Evolutionary conservation across 495 filamentous ascomycete species (phyloP).

Genomic region (Tetracladium marchalianum): DNA sequence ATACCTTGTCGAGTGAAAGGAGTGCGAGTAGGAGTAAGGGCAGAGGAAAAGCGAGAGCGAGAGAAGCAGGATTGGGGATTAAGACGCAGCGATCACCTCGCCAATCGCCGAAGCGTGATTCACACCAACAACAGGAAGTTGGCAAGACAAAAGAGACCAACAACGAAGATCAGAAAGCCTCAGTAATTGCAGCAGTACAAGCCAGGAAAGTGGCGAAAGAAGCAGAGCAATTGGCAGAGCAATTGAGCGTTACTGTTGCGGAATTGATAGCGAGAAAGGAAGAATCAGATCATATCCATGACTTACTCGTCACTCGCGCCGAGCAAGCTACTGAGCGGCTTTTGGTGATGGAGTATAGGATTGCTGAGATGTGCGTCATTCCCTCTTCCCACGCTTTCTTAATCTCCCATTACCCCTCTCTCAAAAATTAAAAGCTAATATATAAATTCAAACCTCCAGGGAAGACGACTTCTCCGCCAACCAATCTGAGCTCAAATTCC

Average conservation of each 20-base stretch:
- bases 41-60: too few relatives aligned
- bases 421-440: neutral
- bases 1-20: too few relatives aligned
- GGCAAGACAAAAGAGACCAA: too few relatives aligned
- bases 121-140: neutral
- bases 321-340: conserved; percentile 44
- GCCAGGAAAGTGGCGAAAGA: conserved; percentile 27
- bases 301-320: conserved; percentile 35
- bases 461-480: conserved; percentile 27
- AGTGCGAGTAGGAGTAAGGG: too few relatives aligned
- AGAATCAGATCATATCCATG: conserved; percentile 45
- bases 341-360: conserved; percentile 35
- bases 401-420: neutral
- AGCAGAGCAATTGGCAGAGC: conserved; percentile 29
- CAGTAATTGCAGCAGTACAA: conserved; percentile 10
- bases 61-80: too few relatives aligned
- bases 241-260: conserved; percentile 26
- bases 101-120: neutral
- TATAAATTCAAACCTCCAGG: conserved; percentile 12
- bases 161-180: neutral
- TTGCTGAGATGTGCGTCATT: conserved; percentile 34
- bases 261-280: conserved; percentile 34
- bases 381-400: neutral
- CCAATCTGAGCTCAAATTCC: conserved; percentile 36
- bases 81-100: too few relatives aligned